These are phyloP conservation scores for Podaxis sp. DNA, from an alignment of 768 basidiomycete species.

Conservation along the genomic window DNA sequence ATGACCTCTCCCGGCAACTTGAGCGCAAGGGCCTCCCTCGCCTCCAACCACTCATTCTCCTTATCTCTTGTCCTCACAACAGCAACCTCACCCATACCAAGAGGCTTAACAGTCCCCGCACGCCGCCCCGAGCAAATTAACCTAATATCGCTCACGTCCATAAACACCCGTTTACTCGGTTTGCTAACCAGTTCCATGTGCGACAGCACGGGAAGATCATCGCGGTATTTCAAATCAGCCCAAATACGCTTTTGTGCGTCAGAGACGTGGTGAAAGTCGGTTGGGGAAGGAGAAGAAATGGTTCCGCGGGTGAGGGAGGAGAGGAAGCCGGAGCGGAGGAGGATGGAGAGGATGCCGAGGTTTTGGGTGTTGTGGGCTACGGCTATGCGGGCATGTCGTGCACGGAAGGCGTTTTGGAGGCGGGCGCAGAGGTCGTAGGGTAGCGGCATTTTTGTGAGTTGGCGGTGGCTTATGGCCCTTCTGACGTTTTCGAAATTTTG, in stretches of 20 bases:
- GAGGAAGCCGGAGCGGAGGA: constrained; percentile 89
- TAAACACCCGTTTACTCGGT: constrained; percentile 79
- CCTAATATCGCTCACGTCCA: constrained; percentile 71
- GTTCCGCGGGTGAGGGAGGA: constrained; percentile 82
- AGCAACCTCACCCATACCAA: constrained; percentile 92
- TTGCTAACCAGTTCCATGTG: constrained; percentile 81
- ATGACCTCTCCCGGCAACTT: constrained; percentile 84
- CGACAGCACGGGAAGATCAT: constrained; percentile 81
- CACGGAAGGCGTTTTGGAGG: constrained; percentile 89
- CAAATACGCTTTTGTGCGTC: constrained; percentile 82
- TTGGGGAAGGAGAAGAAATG: constrained; percentile 59
- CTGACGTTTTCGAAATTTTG: background rate
- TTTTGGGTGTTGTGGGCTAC: constrained; percentile 87
- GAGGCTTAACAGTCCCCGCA: constrained; percentile 76
- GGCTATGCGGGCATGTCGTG: constrained; percentile 74
- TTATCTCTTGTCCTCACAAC: constrained; percentile 72
- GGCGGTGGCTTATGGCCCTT: no score
- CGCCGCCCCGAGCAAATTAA: constrained; percentile 80
- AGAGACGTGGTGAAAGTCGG: constrained; percentile 54
- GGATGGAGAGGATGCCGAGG: constrained; percentile 88
- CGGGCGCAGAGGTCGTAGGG: constrained; percentile 89
- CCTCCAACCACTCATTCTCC: constrained; percentile 87
- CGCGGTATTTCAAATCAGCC: constrained; percentile 92
- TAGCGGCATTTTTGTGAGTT: constrained; percentile 42
- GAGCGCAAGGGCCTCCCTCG: constrained; percentile 83